Percentiles rank a stretch among this genome's conserved stretches.
These are phyloP conservation scores for Graphiopsis chlorocephala DNA, from an alignment of 2,329 filamentous ascomycete species.

Conservation along the genomic window DNA sequence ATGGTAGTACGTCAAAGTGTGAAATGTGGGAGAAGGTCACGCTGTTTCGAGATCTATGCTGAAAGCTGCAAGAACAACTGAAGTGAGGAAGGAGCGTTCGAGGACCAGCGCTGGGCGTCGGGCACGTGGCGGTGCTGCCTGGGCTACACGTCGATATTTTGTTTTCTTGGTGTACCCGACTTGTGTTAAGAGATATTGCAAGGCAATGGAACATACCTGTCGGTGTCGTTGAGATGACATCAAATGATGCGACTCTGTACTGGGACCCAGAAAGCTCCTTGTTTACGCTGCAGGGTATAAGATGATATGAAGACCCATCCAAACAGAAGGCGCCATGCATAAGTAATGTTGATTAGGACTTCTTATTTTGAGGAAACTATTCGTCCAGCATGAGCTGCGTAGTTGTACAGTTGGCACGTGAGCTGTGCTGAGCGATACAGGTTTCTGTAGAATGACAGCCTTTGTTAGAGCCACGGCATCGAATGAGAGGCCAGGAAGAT, in stretches of 20 bases:
- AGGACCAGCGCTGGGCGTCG: background rate
- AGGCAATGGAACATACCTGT: background rate
- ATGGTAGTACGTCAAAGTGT: background rate
- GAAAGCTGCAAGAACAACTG: background rate
- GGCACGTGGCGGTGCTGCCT: background rate
- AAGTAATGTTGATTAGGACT: background rate
- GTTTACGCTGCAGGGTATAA: background rate
- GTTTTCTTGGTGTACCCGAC: background rate
- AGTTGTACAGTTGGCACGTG: too few relatives aligned
- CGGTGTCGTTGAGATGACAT: background rate
- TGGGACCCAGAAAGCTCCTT: background rate
- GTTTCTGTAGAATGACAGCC: background rate
- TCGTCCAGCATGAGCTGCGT: background rate
- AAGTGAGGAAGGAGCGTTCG: conserved; percentile 2
- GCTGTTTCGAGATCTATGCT: background rate
- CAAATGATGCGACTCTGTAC: background rate
- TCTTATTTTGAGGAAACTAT: background rate
- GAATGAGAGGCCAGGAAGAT: background rate
- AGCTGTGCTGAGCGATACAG: background rate
- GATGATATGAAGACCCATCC: background rate
- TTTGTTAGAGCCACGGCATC: background rate
- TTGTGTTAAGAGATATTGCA: background rate
- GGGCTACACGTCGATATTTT: background rate
- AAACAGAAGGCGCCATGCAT: background rate
- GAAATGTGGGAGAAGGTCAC: background rate